These are phyloP conservation scores for Pichia inconspicua DNA, from an alignment of 1,139 yeast species.

Conservation along the genomic window DNA sequence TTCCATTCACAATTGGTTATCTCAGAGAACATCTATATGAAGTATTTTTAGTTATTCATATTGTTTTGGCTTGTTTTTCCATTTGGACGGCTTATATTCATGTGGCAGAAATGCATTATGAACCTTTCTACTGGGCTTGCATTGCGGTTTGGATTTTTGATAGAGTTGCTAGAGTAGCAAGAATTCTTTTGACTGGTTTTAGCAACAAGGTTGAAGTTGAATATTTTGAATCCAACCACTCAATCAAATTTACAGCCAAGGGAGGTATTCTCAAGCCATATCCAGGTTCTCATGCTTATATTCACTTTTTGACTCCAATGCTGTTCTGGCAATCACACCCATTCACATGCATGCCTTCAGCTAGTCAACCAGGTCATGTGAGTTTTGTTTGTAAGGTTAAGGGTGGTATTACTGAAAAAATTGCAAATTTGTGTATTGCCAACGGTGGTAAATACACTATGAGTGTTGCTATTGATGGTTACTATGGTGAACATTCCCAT, in stretches of 20 bases:
- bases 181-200: slow-evolving; percentile 44
- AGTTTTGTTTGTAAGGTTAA: slow-evolving; percentile 36
- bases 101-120: slow-evolving; percentile 36
- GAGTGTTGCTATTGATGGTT: slow-evolving; percentile 36
- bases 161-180: slow-evolving; percentile 42
- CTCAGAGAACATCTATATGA: slow-evolving; percentile 59
- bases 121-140: slow-evolving; percentile 43
- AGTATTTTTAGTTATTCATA: slow-evolving; percentile 50
- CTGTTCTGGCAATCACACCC: slow-evolving; percentile 39
- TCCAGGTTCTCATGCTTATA: slow-evolving; percentile 51
- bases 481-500: slow-evolving; percentile 48
- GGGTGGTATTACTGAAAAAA: slow-evolving; percentile 25
- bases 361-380: slow-evolving; percentile 19
- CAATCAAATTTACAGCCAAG: slow-evolving; percentile 33
- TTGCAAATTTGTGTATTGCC: slow-evolving; percentile 9
- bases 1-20: slow-evolving; percentile 40
- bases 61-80: slow-evolving; percentile 48
- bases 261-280: slow-evolving; percentile 25
- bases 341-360: slow-evolving; percentile 30
- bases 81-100: slow-evolving; percentile 58
- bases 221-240: slow-evolving; percentile 31
- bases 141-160: slow-evolving; percentile 60
- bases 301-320: slow-evolving; percentile 34
- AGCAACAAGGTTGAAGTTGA: slow-evolving; percentile 39
- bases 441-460: neutral